A percentile compares a stretch with the other conserved stretches of the same genome.
Conservation (phyloP, 345 rosid genomes). For the Camelina laxa region DNA sequence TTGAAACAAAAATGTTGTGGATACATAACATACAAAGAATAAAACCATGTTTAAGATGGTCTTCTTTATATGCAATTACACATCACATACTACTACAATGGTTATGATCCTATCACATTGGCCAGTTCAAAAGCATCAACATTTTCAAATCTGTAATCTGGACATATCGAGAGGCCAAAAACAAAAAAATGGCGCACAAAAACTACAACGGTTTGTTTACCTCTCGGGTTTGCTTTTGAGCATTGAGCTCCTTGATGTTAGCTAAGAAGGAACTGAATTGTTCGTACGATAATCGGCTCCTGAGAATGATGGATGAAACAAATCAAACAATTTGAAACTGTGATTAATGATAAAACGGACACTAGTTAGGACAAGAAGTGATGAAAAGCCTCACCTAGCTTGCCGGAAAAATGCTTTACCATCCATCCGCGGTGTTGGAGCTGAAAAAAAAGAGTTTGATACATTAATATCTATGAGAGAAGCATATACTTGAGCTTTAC, state of each 20-base stretch:
- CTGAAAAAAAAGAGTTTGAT: conserved; percentile 40
- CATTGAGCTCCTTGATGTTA: conserved; percentile 91
- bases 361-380: conserved; percentile 16
- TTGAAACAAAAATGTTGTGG: neutral
- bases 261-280: conserved; percentile 95
- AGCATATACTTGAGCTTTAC: neutral
- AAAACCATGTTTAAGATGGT: neutral
- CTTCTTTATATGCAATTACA: too few relatives aligned
- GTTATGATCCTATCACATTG: too few relatives aligned
- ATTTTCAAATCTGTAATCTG: neutral
- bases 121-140: conserved; percentile 9
- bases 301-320: conserved; percentile 29
- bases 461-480: conserved; percentile 9
- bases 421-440: conserved; percentile 75
- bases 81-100: too few relatives aligned
- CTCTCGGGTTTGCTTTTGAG: conserved; percentile 93
- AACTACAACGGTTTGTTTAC: conserved; percentile 44
- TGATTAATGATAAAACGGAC: neutral
- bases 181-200: neutral
- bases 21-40: neutral
- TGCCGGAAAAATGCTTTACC: conserved; percentile 97
- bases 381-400: conserved; percentile 62
- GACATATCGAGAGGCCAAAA: neutral
- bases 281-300: too few relatives aligned
- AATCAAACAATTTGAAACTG: conserved; percentile 5